Base-by-base conservation (phyloP, 768 basidiomycete genomes). In the Phylloporus sp. region DNA sequence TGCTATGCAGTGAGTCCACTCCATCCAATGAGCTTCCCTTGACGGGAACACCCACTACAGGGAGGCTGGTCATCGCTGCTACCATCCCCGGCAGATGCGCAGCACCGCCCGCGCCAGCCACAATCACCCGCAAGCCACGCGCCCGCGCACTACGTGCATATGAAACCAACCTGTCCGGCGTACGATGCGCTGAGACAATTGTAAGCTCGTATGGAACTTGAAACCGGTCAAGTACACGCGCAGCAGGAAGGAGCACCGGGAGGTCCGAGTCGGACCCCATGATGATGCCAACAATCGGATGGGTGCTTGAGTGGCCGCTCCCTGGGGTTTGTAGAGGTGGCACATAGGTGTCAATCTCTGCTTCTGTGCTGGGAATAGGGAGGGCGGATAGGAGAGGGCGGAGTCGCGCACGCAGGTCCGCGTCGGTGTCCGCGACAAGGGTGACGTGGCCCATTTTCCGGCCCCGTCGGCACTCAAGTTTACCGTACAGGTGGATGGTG, bases 211-310 rank as follows among this genome's bases (percentile, higher is more conserved):
- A 97, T 0, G 95, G 91, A 20, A 98, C 73, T 9, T 66, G 60
- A 70, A 97, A 97, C n/a, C 72, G 72, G 59, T 90, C 85, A 18
- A 98, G 80, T 50, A 97, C 84, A 39, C 78, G 82, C 0, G 95
- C 88, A 15, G 90, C 91, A 6, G 93, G 87, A 15, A 90, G 77
- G 87, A 99, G 94, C 18, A 86, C 83, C 0, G 92, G 90, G n/a
- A 99, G 74, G 67, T 99, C 97, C 13, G 95, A 97, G 70, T 98
- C 95, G 10, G 93, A 95, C 16, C 97, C 97, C 97, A 98, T 99
- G 67, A 99, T 94, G 53, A 99, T 80, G 1, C 90, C 88, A 0
- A 97, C 90, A 11, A 97, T 77, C 6, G 95, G 94, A 45, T 81
- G 74, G 0, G 71, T 65, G 62, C 85, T 79, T 7, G 91, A 80